Conservation (phyloP, 2,329 filamentous ascomycete species). For the Aspergillus sp. region DNA sequence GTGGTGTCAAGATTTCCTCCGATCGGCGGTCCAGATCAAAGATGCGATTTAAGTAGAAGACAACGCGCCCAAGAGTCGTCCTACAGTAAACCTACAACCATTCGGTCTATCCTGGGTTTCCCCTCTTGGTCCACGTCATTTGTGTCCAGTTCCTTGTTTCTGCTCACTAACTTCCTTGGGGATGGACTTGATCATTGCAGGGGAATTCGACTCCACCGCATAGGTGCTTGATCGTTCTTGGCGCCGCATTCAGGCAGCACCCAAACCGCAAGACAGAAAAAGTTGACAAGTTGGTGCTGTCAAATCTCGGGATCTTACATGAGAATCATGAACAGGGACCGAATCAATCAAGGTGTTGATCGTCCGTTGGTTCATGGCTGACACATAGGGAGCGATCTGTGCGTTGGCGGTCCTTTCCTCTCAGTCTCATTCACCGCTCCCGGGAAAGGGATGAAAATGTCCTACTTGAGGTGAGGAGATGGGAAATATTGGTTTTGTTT, state of each 20-base stretch:
- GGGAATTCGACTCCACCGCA: neutral
- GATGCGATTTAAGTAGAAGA: neutral
- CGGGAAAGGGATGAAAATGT: neutral
- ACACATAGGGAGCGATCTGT: neutral
- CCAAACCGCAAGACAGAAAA: neutral
- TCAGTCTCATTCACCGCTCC: neutral
- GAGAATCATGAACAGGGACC: neutral
- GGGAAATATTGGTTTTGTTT: neutral
- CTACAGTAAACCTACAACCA: neutral
- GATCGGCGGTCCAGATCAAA: neutral
- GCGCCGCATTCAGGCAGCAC: neutral
- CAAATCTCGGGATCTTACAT: neutral
- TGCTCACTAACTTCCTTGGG: neutral
- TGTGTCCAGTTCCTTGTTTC: neutral
- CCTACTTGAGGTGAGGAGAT: neutral
- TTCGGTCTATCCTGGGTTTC: neutral
- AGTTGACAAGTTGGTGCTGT: neutral
- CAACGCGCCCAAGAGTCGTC: neutral
- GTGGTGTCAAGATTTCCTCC: neutral
- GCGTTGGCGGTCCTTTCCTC: neutral
- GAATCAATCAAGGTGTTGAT: neutral
- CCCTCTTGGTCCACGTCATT: constrained; percentile 3
- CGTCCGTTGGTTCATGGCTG: neutral
- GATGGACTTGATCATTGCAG: neutral
- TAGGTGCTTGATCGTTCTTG: neutral